Percentiles rank a stretch among this genome's conserved stretches.
Evolutionary conservation across 768 basidiomycete genomes (phyloP).

Genomic region (Chalciporus piperatus): DNA sequence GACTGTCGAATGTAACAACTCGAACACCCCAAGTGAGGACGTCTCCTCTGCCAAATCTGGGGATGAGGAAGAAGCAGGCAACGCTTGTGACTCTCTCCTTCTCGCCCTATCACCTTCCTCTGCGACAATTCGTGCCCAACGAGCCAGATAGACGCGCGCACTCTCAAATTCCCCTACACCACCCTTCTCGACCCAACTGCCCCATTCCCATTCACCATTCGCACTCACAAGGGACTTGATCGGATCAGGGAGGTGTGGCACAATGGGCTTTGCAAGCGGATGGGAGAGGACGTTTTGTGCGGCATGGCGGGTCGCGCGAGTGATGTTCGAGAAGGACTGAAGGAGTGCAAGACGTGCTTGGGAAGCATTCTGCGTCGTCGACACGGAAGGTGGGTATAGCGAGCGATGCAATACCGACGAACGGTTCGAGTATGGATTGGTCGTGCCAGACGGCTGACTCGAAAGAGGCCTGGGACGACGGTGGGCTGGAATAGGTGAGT

Average conservation of each 20-base stretch:
- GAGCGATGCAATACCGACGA: constrained; percentile 82
- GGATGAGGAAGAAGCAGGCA: constrained; percentile 53
- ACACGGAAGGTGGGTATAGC: constrained; percentile 51
- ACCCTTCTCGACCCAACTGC: constrained; percentile 89
- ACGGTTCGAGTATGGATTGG: constrained; percentile 60
- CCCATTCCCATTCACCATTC: constrained; percentile 90
- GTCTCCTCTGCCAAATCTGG: constrained; percentile 55
- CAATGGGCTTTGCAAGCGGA: constrained; percentile 91
- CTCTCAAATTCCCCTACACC: constrained; percentile 96
- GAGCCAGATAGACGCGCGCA: constrained; percentile 91
- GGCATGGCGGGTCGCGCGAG: constrained; percentile 87
- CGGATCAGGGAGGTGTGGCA: constrained; percentile 94
- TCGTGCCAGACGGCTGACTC: constrained; percentile 29
- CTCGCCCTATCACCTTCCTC: constrained; percentile 95
- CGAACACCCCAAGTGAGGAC: constrained; percentile 83
- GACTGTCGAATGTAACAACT: constrained; percentile 74
- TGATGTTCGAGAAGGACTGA: constrained; percentile 94
- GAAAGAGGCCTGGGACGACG: constrained; percentile 69
- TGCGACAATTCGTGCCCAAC: constrained; percentile 96
- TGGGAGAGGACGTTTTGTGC: constrained; percentile 95
- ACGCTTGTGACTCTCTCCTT: constrained; percentile 68
- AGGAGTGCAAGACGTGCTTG: constrained; percentile 80
- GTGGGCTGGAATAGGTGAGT: constrained; percentile 83
- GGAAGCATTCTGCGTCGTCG: constrained; percentile 52
- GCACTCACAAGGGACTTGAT: constrained; percentile 87